Base-by-base conservation (phyloP, 1,284 basidiomycete genomes). In the Apiotrichum laibachii region DNA sequence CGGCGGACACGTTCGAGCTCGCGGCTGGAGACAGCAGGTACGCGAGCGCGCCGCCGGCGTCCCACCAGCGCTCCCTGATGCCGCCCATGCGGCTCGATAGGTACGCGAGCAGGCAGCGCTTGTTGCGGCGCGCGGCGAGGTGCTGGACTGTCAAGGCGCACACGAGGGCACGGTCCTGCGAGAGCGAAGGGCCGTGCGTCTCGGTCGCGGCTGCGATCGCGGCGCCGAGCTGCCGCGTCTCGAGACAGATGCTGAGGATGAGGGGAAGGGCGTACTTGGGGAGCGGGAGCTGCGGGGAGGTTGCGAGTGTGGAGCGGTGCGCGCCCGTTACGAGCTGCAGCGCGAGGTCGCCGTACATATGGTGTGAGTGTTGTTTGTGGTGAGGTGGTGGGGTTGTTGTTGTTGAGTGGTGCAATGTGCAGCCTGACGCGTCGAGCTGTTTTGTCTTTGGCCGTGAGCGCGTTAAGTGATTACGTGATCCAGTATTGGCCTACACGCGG, bases 201-300 rank as follows among this genome's bases (percentile, higher is more conserved):
- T 72, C 68, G 31, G 77, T 71, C 10, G 77, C 70, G 12, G 66
- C 52, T 22, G 66, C 70, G 58, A 82, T 79, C 39, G 78, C 76
- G 3, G 75, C 67, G 35, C 79, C 90, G 65, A 96, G 86, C 69
- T 90, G 89, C 68, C 92, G 89, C 61, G 93, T 92, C 76, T 98
- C 95, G 65, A 94, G 86, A 65, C 92, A 84, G 73, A 97, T 84
- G 44, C 86, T 82, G 53, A 93, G 87, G 40, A 98, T 88, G 65
- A 92, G 85, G 52, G 85, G 82, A 72, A 93, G 89, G 76, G 94
- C 92, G 83, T 98, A 98, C 67, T 95, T 95, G 61, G 91, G 84
- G 21, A 98, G 82, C 13, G 73, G 75, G 26, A 73, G 69, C 62
- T 76, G 75, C 16, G 75, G 70, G 2, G 88, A 87, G 66, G 91